Percentiles rank a stretch among this genome's conserved stretches.
Evolutionary conservation across 371 early-diverging fungal species (phyloP).

Genomic region (Umbelopsis sp.): DNA sequence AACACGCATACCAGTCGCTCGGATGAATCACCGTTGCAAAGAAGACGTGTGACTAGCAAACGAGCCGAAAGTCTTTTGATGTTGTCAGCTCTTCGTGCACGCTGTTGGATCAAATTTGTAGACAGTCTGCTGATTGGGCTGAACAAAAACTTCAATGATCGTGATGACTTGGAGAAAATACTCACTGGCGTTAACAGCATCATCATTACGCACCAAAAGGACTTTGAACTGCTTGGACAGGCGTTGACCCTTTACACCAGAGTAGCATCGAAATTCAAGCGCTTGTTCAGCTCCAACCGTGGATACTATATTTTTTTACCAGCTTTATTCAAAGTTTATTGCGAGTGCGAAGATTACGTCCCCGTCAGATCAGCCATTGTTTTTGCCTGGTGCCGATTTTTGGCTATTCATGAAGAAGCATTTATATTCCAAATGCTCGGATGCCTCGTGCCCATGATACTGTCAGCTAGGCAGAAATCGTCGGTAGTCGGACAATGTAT

Average conservation of each 20-base stretch:
- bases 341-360: conserved; percentile 47
- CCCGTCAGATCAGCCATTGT: conserved; percentile 57
- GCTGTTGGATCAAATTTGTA: conserved; percentile 65
- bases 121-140: conserved; percentile 56
- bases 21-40: background rate
- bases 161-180: conserved; percentile 56
- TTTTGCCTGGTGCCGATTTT: conserved; percentile 66
- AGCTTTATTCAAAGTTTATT: conserved; percentile 66
- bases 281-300: conserved; percentile 61
- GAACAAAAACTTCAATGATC: conserved; percentile 61
- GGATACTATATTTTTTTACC: conserved; percentile 64
- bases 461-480: conserved; percentile 45
- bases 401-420: conserved; percentile 66
- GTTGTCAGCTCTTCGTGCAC: conserved; percentile 57
- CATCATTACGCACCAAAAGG: conserved; percentile 54
- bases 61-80: conserved; percentile 32
- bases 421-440: conserved; percentile 75
- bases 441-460: conserved; percentile 58
- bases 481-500: conserved; percentile 44
- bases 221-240: conserved; percentile 63
- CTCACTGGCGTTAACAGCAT: conserved; percentile 63
- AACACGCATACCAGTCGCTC: background rate
- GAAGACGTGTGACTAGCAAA: conserved; percentile 25
- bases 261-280: conserved; percentile 58
- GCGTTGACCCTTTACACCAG: conserved; percentile 60